These are phyloP conservation scores for Sugiyamaella novakii DNA, from an alignment of 1,139 yeast species.

Conservation along the genomic window DNA sequence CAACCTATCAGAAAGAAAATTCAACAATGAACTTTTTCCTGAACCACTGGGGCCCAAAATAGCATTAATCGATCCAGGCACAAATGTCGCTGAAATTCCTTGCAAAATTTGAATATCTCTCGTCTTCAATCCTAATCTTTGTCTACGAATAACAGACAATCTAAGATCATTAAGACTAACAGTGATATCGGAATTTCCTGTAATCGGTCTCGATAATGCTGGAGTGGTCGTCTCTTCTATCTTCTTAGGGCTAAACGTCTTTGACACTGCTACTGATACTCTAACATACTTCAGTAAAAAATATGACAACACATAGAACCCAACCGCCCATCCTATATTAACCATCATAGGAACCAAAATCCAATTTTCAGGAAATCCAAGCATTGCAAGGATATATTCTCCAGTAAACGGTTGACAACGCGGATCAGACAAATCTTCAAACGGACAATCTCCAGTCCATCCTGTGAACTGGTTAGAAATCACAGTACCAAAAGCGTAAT, in stretches of 20 bases:
- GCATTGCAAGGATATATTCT: slow-evolving; percentile 51
- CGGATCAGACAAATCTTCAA: slow-evolving; percentile 42
- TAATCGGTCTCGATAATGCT: slow-evolving; percentile 3
- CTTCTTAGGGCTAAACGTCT: slow-evolving; percentile 24
- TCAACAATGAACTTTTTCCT: slow-evolving; percentile 77
- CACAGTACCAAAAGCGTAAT: slow-evolving; percentile 77
- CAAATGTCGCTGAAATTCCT: slow-evolving; percentile 58
- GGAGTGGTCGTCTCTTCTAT: slow-evolving; percentile 7
- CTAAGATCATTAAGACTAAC: slow-evolving; percentile 30
- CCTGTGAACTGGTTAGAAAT: slow-evolving; percentile 65
- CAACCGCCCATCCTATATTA: slow-evolving; percentile 60
- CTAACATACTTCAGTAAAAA: slow-evolving; percentile 47
- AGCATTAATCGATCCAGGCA: slow-evolving; percentile 69
- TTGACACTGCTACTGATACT: slow-evolving; percentile 56
- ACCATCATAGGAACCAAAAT: slow-evolving; percentile 65
- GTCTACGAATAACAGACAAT: slow-evolving; percentile 27
- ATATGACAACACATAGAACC: slow-evolving; percentile 55
- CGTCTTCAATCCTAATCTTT: slow-evolving; percentile 9
- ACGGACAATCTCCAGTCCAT: slow-evolving; percentile 61
- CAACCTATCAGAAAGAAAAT: slow-evolving; percentile 64
- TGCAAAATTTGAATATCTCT: slow-evolving; percentile 45
- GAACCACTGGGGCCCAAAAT: slow-evolving; percentile 91
- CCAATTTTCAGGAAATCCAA: slow-evolving; percentile 71
- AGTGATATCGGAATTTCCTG: slow-evolving; percentile 19
- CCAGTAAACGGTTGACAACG: slow-evolving; percentile 53